phyloP scores from a whole-genome alignment of 192 early-diverging fungal species.

The Gorgonomyces haynaldii region DNA sequence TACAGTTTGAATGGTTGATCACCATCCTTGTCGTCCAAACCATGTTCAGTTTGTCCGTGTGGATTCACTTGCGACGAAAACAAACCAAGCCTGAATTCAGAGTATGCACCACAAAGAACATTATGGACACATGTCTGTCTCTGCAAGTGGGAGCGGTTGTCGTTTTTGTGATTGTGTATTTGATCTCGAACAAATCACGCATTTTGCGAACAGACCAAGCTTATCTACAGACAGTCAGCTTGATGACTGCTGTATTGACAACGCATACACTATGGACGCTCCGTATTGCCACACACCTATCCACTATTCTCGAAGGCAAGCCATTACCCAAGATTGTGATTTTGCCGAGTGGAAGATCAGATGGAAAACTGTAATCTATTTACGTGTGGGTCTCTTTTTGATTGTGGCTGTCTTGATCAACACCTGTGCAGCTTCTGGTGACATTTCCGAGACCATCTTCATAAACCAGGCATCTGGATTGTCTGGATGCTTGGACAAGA shows the following conservation, averaged over 20 bases:
- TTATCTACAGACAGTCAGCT: neutral
- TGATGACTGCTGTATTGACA: neutral
- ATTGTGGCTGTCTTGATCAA: constrained; percentile 1
- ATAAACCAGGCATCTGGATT: constrained; percentile 27
- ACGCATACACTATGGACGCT: neutral
- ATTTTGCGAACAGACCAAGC: neutral
- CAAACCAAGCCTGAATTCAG: neutral
- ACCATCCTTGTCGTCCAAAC: too few relatives aligned
- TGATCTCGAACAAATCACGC: neutral
- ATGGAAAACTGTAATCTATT: neutral
- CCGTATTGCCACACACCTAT: neutral
- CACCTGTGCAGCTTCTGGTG: constrained; percentile 14
- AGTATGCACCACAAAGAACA: neutral
- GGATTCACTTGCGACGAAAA: neutral
- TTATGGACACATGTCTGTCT: neutral
- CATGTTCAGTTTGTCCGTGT: too few relatives aligned
- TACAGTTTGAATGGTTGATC: too few relatives aligned
- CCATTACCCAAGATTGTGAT: neutral
- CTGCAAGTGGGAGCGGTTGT: neutral
- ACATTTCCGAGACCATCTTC: constrained; percentile 29
- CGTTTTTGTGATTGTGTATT: neutral
- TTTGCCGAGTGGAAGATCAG: neutral
- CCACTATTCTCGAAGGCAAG: neutral
- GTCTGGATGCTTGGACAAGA: constrained; percentile 13
- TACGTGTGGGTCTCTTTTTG: neutral